Conservation (phyloP, 805 yeast species). For the Candida adriatica region DNA sequence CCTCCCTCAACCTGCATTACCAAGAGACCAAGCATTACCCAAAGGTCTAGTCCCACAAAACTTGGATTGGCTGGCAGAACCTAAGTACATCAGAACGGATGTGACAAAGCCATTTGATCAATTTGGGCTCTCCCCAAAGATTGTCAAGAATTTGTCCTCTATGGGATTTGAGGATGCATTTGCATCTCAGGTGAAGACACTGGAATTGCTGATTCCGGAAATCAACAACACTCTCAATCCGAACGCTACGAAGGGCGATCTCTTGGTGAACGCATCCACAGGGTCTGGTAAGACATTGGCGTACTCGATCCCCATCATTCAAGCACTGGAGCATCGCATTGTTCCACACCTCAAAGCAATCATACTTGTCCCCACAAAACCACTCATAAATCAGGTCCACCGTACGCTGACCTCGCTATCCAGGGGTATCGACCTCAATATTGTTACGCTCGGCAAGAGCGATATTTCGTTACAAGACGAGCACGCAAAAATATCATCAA, state of each 20-base stretch:
- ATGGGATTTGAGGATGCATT: conserved; percentile 53
- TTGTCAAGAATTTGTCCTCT: conserved; percentile 40
- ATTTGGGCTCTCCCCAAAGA: conserved; percentile 35
- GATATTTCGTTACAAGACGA: conserved; percentile 53
- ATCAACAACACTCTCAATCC: conserved; percentile 25
- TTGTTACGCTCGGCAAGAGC: conserved; percentile 54
- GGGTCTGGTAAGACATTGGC: conserved; percentile 96
- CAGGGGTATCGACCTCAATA: conserved; percentile 60
- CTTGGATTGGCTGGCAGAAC: conserved; percentile 63
- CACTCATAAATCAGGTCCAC: conserved; percentile 77
- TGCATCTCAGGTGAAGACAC: conserved; percentile 67
- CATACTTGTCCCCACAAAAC: conserved; percentile 83
- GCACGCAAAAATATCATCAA: conserved; percentile 35
- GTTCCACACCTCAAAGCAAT: conserved; percentile 74
- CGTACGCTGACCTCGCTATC: conserved; percentile 52
- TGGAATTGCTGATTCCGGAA: conserved; percentile 45
- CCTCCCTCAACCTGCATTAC: conserved; percentile 77
- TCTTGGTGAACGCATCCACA: conserved; percentile 87
- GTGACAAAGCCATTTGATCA: conserved; percentile 40
- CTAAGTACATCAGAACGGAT: conserved; percentile 47
- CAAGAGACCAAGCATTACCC: conserved; percentile 39
- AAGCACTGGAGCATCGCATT: conserved; percentile 50
- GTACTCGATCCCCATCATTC: conserved; percentile 77
- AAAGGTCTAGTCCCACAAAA: conserved; percentile 30
- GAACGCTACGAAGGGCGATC: conserved; percentile 47